Conservation (phyloP, 2,329 filamentous ascomycete species). For the Fusarium pininemorale region DNA sequence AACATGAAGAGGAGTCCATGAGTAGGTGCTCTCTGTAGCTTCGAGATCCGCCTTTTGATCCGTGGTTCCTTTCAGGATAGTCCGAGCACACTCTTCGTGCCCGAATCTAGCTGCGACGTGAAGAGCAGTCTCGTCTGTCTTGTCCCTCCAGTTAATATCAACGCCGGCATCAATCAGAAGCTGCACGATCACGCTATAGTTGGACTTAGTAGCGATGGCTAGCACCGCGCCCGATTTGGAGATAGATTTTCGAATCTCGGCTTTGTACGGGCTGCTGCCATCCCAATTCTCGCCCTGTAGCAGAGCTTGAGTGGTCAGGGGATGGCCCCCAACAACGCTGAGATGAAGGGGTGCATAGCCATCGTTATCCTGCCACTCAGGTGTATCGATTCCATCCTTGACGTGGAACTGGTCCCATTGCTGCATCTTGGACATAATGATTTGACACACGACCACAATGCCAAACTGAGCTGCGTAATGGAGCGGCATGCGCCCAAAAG, state of each 20-base stretch:
- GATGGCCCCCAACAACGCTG: conserved; percentile 90
- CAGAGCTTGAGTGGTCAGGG: conserved; percentile 82
- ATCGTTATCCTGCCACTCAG: conserved; percentile 90
- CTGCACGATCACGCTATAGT: conserved; percentile 84
- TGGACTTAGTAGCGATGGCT: conserved; percentile 86
- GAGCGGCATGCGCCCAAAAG: conserved; percentile 83
- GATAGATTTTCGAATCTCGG: conserved; percentile 72
- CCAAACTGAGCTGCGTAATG: conserved; percentile 97
- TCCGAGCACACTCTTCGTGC: conserved; percentile 80
- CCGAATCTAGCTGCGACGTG: conserved; percentile 92
- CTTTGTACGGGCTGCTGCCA: conserved; percentile 68
- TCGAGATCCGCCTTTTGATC: conserved; percentile 80
- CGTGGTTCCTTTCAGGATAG: conserved; percentile 75
- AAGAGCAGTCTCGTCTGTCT: conserved; percentile 87
- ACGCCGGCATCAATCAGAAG: conserved; percentile 90
- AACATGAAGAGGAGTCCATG: conserved; percentile 95
- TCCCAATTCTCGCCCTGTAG: conserved; percentile 83
- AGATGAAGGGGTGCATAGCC: conserved; percentile 92
- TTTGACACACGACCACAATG: conserved; percentile 87
- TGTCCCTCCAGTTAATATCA: conserved; percentile 92
- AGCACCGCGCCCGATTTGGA: conserved; percentile 89
- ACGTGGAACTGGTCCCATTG: conserved; percentile 89
- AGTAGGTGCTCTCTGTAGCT: conserved; percentile 82
- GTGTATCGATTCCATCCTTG: conserved; percentile 84
- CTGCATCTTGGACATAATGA: conserved; percentile 89